Evolutionary conservation across 768 basidiomycete genomes (phyloP), one percentile per base, ranked within the genome.

Genomic region (Rhodotorula paludigena): DNA sequence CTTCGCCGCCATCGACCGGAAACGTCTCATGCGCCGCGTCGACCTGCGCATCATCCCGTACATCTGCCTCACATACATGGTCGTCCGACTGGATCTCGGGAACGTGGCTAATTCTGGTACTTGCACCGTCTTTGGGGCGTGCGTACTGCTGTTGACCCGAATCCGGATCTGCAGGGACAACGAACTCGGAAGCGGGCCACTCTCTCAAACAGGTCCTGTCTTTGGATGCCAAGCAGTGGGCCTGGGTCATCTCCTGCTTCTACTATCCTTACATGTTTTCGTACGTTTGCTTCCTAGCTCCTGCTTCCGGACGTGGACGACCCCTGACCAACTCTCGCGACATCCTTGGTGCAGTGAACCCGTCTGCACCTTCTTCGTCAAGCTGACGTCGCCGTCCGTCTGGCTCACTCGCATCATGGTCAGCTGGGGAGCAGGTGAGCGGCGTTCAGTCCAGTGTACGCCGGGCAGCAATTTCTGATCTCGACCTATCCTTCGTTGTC

Each of bases 371-470:
- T 35, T 49, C 28, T 25, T 57, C 14, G 45, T 57, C 42, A 56
- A 56, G 36, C 23, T 30, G 28, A 48, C 39, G n/a, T 32, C 63
- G 10, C 63, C 63, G 0, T 64, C 63, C 5, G 21, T 48, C 28
- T 64, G 55, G 47, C 38, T 64, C 14, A 3, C 36, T 8, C 44
- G 63, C 20, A 57, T 64, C 62, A 63, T 63, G 62, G 45, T 63
- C 33, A n/a, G 33, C 15, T 63, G 52, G 53, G 57, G 57, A 9
- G 39, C 30, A 6, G 25, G 33, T 38, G 38, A 16, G 20, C n/a
- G n/a, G n/a, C n/a, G n/a, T n/a, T n/a, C n/a, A n/a, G n/a, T n/a
- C n/a, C n/a, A n/a, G n/a, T n/a, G n/a, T n/a, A n/a, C n/a, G n/a
- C n/a, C n/a, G n/a, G n/a, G n/a, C n/a, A n/a, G n/a, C n/a, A n/a